Conservation (phyloP, 345 rosid species). For the Arabis hirsuta region DNA sequence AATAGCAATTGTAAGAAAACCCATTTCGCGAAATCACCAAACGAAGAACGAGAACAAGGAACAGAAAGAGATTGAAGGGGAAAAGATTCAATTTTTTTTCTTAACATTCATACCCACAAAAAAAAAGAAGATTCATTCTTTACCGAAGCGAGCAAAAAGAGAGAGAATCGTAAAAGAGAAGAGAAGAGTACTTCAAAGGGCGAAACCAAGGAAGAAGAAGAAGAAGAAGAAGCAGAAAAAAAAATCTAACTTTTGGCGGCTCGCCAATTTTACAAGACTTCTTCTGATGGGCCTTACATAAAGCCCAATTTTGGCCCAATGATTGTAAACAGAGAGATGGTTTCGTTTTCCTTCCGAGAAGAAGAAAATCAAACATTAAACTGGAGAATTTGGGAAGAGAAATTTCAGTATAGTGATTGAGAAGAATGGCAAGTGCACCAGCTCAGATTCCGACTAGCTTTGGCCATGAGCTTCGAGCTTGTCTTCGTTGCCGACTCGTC, state of each 20-base stretch:
- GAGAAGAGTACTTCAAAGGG: not conserved
- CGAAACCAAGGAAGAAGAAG: not conserved
- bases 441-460: slow-evolving; percentile 91
- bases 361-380: not conserved
- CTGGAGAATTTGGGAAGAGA: slow-evolving; percentile 2
- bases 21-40: not conserved
- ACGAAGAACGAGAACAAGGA: slow-evolving; percentile 3
- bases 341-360: not conserved
- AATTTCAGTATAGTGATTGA: not conserved
- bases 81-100: not conserved
- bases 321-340: not conserved
- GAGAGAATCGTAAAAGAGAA: too few species aligned
- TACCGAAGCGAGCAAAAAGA: not conserved
- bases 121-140: not conserved
- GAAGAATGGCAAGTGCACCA: slow-evolving; percentile 59
- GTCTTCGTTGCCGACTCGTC: slow-evolving; percentile 89
- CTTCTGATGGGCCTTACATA: not conserved
- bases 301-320: slow-evolving; percentile 27
- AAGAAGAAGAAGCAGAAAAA: too few species aligned
- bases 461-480: slow-evolving; percentile 84
- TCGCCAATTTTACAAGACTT: too few species aligned
- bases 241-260: too few species aligned
- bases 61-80: not conserved
- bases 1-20: not conserved
- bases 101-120: too few species aligned